Conservation (phyloP, 305 asterid species). For the Fraxinus ornus region DNA sequence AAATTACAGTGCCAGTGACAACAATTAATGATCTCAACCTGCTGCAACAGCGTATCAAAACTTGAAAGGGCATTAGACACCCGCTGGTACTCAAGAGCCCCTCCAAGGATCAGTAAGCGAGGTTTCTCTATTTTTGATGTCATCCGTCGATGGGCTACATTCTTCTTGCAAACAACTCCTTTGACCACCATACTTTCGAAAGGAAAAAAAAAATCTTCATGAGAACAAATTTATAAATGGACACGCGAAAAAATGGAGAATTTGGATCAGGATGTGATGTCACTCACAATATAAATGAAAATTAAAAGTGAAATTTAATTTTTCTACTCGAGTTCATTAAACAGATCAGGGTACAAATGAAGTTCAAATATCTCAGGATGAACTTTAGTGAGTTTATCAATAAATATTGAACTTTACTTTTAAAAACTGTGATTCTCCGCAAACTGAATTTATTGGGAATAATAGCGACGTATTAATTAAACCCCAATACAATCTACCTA, state of each 20-base stretch:
- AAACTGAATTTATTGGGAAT: slow-evolving; percentile 2
- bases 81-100: slow-evolving; percentile 97
- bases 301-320: slow-evolving; percentile 5
- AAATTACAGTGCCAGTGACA: slow-evolving; percentile 10
- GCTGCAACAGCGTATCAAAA: slow-evolving; percentile 91
- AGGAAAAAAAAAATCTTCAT: slow-evolving; percentile 23
- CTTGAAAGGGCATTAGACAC: slow-evolving; percentile 90
- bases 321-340: neutral
- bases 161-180: slow-evolving; percentile 94
- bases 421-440: neutral
- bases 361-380: slow-evolving; percentile 4
- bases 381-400: slow-evolving; percentile 4
- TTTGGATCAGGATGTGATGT: neutral
- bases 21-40: slow-evolving; percentile 49
- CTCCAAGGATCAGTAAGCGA: slow-evolving; percentile 86
- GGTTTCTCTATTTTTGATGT: slow-evolving; percentile 84
- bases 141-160: slow-evolving; percentile 97
- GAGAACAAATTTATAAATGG: slow-evolving; percentile 21
- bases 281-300: neutral
- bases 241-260: slow-evolving; percentile 13
- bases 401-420: neutral
- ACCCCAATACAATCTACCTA: neutral
- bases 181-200: slow-evolving; percentile 67
- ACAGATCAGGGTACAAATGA: neutral
- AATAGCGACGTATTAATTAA: neutral